Conservation (phyloP, 805 yeast genomes). For the Wickerhamiella bombiphila region DNA sequence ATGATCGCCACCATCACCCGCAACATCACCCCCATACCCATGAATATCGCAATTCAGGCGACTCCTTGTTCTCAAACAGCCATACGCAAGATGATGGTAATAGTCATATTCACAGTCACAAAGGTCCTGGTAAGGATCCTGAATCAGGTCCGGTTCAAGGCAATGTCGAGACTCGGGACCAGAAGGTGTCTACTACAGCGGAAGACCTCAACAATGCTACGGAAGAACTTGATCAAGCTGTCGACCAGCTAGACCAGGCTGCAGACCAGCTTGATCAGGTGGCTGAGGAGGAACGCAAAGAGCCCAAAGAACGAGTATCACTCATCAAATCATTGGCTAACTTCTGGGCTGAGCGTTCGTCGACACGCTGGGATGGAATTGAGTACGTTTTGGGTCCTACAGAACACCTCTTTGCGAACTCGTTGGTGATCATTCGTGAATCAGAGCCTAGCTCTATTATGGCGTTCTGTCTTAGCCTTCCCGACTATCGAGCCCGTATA, state of each 20-base stretch:
- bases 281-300: constrained; percentile 41
- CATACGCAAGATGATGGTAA: neutral
- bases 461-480: constrained; percentile 78
- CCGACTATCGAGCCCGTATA: constrained; percentile 63
- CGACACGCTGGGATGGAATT: constrained; percentile 86
- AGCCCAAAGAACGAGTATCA: constrained; percentile 25
- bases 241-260: too few species aligned
- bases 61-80: too few species aligned
- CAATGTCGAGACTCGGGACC: constrained; percentile 5
- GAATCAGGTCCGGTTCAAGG: neutral
- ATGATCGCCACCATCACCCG: neutral
- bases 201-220: constrained; percentile 7
- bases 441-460: constrained; percentile 93
- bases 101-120: constrained; percentile 6
- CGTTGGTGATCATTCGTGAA: constrained; percentile 84
- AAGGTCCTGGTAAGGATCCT: neutral
- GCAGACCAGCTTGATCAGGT: neutral
- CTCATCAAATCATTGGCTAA: constrained; percentile 69
- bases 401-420: constrained; percentile 88
- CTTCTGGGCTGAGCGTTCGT: constrained; percentile 96
- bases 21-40: neutral
- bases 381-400: constrained; percentile 64
- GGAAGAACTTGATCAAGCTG: neutral
- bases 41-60: too few species aligned
- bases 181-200: neutral